Percentiles rank a stretch among this genome's conserved stretches.
phyloP scores from a whole-genome alignment of 192 early-diverging fungal species.

The Tieghemiomyces parasiticus region DNA sequence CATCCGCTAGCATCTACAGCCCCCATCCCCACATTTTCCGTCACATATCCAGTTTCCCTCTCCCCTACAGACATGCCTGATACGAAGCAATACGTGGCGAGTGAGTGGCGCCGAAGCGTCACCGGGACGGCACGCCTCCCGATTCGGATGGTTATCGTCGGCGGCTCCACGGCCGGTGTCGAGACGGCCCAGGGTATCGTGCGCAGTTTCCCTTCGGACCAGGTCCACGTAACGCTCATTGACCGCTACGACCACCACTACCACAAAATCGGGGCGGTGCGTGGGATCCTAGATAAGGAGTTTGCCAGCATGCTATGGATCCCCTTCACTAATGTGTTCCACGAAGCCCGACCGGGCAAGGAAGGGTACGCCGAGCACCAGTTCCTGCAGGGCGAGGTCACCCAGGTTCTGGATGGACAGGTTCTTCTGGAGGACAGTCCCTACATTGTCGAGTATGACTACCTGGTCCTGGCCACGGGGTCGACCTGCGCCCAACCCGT shows the following conservation, averaged over 20 bases:
- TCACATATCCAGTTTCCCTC: background rate
- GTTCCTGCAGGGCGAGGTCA: slow-evolving; percentile 27
- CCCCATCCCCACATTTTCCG: too few relatives aligned
- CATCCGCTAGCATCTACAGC: too few relatives aligned
- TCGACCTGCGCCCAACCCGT: slow-evolving; percentile 26
- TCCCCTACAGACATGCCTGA: background rate
- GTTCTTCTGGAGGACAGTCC: slow-evolving; percentile 24
- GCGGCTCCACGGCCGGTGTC: slow-evolving; percentile 36
- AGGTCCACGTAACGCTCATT: slow-evolving; percentile 34
- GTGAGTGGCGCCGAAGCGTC: background rate
- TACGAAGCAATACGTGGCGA: background rate
- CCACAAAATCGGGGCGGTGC: slow-evolving; percentile 33
- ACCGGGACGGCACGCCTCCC: background rate
- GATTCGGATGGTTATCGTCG: slow-evolving; percentile 31
- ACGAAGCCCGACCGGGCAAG: background rate
- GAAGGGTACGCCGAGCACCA: slow-evolving; percentile 17
- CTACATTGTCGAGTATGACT: slow-evolving; percentile 26
- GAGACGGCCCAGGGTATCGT: slow-evolving; percentile 25
- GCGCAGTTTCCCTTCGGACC: slow-evolving; percentile 16
- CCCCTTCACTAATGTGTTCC: slow-evolving; percentile 30
- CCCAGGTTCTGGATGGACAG: slow-evolving; percentile 21
- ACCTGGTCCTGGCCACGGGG: slow-evolving; percentile 39
- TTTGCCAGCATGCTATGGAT: slow-evolving; percentile 32
- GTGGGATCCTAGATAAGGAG: slow-evolving; percentile 26
- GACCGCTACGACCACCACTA: slow-evolving; percentile 39